Base-by-base conservation (phyloP, 805 yeast genomes). In the Hanseniaspora jakobsenii region DNA sequence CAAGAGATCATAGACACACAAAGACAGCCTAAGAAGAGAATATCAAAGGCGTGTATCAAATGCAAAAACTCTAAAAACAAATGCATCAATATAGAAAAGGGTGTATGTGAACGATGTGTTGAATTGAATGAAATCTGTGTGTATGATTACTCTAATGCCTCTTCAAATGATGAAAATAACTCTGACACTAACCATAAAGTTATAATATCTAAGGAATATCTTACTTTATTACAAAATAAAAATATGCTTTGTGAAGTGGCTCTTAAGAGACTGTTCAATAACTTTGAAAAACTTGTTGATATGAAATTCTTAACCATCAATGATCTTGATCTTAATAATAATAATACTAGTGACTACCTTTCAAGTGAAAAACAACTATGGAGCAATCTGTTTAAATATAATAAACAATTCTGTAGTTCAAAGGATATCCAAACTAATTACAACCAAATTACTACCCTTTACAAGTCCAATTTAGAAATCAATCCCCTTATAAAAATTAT, bases 51-150 rank as follows among this genome's bases (percentile, higher is more conserved):
- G 4, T 69, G 73, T 47, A 72, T 69, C 51, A 60, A 65, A 48
- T 69, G 73, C 53, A 64, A 71, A 38, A 63, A 65, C 51, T 62
- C 65, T 44, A 66, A 66, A 49, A 64, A 68, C 13, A 65, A 66
- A 51, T 69, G 73, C 49, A 38, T 45, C 16, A 45, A 45, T 29
- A 45, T 45, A n/a, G 43, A 45, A 28, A 72, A 69, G 45, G 73
- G 73, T 12, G 72, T 72, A 2, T 69, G 79, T 50, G 61, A 66
- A 24, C 60, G 73, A 32, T 73, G 79, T 52, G 56, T 69, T 12
- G 65, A 66, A 40, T 77, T 73, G 50, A 73, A 73, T 52, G 74
- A 72, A 55, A 64, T 73, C 24, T 73, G 79, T 55, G 73, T 73
- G 0, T 73, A 72, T 50, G 67, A 64, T 36, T 72, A 69, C 30